phyloP scores from a whole-genome alignment of 1,139 yeast species.

The Candida tunisiensis region DNA sequence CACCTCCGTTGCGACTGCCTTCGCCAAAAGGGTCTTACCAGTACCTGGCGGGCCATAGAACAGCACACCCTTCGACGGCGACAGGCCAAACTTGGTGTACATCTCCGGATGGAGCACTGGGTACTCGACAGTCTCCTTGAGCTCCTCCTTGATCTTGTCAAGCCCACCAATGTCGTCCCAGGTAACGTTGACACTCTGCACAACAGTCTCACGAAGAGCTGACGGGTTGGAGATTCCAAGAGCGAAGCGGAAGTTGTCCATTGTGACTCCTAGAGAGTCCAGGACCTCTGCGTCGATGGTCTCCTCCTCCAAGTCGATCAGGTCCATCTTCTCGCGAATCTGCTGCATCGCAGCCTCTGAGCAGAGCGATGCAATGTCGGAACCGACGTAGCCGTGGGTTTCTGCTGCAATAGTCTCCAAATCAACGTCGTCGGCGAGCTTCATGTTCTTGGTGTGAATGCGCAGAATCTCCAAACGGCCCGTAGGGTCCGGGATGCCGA shows the following conservation, averaged over 20 bases:
- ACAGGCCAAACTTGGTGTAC: constrained; percentile 91
- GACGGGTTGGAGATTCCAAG: constrained; percentile 97
- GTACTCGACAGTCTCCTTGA: constrained; percentile 96
- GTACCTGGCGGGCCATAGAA: constrained; percentile 99
- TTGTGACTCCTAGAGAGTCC: constrained; percentile 93
- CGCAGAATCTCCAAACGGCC: constrained; percentile 95
- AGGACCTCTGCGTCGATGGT: constrained; percentile 95
- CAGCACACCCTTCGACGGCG: constrained; percentile 95
- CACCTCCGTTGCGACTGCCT: constrained; percentile 97
- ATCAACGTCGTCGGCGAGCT: constrained; percentile 86
- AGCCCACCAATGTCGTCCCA: constrained; percentile 98
- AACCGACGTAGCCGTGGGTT: constrained; percentile 99
- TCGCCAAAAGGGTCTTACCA: constrained; percentile 93
- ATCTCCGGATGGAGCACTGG: constrained; percentile 98
- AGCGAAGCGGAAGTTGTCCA: constrained; percentile 98
- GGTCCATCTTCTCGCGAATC: constrained; percentile 98
- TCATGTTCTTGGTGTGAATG: constrained; percentile 94
- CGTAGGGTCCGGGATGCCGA: constrained; percentile 97
- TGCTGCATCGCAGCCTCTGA: constrained; percentile 99
- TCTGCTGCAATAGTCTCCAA: constrained; percentile 80
- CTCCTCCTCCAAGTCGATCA: constrained; percentile 93
- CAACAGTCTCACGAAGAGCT: constrained; percentile 98
- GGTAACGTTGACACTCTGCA: constrained; percentile 93
- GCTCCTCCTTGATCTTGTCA: constrained; percentile 87
- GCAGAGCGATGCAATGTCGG: constrained; percentile 84